phyloP scores from a whole-genome alignment of 345 rosid genomes.

The Hypericum androsaemum region DNA sequence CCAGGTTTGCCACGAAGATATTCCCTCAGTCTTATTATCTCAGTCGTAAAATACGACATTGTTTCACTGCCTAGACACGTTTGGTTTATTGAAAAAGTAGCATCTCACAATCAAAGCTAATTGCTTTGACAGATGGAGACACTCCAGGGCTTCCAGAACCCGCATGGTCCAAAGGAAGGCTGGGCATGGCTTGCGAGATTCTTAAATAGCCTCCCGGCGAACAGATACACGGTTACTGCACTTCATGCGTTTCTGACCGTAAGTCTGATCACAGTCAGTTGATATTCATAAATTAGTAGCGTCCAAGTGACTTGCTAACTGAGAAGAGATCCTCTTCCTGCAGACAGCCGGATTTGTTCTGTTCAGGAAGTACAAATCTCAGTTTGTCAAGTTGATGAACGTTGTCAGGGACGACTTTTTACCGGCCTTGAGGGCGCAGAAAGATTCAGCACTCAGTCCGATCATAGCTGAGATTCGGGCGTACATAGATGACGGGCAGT shows the following conservation, averaged over 20 bases:
- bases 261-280: slow-evolving; percentile 14
- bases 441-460: slow-evolving; percentile 35
- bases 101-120: slow-evolving; percentile 9
- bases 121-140: slow-evolving; percentile 47
- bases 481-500: slow-evolving; percentile 52
- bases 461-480: slow-evolving; percentile 37
- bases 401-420: slow-evolving; percentile 48
- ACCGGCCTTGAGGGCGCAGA: slow-evolving; percentile 34
- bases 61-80: no score
- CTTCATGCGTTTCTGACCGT: slow-evolving; percentile 64
- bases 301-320: background rate
- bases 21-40: background rate
- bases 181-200: slow-evolving; percentile 87
- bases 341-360: slow-evolving; percentile 82
- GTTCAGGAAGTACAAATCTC: slow-evolving; percentile 46
- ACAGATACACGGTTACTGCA: slow-evolving; percentile 61
- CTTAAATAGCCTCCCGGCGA: slow-evolving; percentile 52
- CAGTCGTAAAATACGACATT: no score
- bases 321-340: slow-evolving; percentile 1
- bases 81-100: no score
- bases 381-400: slow-evolving; percentile 54
- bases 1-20: slow-evolving; percentile 44
- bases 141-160: slow-evolving; percentile 34
- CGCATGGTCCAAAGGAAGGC: slow-evolving; percentile 66
- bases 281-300: background rate